Percentiles rank a stretch among this genome's conserved stretches.
phyloP scores from a whole-genome alignment of 202 grass and related monocot genomes.

The Miscanthus sacchariflorus region DNA sequence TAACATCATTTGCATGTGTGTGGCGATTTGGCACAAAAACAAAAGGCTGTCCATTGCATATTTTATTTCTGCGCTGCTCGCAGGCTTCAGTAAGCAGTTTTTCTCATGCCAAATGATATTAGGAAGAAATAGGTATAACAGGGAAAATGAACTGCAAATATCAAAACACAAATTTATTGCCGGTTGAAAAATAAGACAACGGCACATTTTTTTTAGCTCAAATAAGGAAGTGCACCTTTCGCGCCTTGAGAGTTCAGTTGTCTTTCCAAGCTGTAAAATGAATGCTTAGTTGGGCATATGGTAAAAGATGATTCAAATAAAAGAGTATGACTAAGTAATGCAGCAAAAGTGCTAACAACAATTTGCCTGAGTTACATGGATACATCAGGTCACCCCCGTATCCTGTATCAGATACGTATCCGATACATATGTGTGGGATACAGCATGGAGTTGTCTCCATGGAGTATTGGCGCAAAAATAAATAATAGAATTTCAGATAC shows the following conservation, averaged over 20 bases:
- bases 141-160: neutral
- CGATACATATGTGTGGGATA: neutral
- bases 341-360: neutral
- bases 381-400: neutral
- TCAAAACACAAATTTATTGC: constrained; percentile 5
- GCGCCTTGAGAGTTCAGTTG: constrained; percentile 94
- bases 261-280: constrained; percentile 75
- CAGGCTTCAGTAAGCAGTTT: constrained; percentile 6
- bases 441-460: neutral
- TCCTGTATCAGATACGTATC: neutral
- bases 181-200: constrained; percentile 22
- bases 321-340: neutral
- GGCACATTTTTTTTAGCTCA: neutral
- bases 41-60: neutral
- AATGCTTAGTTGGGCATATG: constrained; percentile 35
- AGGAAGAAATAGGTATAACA: neutral
- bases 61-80: neutral
- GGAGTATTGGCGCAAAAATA: neutral
- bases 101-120: neutral
- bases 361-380: neutral
- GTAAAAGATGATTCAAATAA: constrained; percentile 34
- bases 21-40: neutral
- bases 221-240: constrained; percentile 68
- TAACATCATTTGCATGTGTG: neutral
- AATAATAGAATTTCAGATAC: neutral